Conservation (phyloP, 2,329 filamentous ascomycete species). For the Phyllosticta citriasiana region DNA sequence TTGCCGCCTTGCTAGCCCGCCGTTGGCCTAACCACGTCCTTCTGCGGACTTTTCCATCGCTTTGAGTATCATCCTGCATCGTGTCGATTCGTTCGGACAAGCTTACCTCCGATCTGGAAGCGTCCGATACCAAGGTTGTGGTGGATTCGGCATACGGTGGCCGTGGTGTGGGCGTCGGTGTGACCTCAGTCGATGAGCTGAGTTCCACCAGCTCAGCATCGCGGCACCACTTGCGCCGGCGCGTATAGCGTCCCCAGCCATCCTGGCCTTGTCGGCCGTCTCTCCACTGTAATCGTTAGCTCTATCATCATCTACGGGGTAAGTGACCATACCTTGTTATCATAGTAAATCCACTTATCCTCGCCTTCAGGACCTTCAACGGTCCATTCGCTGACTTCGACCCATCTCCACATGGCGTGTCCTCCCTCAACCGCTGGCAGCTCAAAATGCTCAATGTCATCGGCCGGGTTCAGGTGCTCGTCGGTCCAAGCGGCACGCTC, state of each 20-base stretch:
- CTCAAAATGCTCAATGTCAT: conserved; percentile 62
- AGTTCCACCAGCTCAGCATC: conserved; percentile 90
- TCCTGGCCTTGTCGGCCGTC: conserved; percentile 75
- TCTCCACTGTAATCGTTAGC: conserved; percentile 57
- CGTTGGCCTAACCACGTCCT: conserved; percentile 27
- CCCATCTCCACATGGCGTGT: conserved; percentile 67
- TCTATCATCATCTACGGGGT: background rate
- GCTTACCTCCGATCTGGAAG: conserved; percentile 16
- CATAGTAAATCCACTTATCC: conserved; percentile 83
- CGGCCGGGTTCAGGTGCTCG: conserved; percentile 77
- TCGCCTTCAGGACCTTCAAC: conserved; percentile 61
- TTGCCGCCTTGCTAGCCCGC: conserved; percentile 14
- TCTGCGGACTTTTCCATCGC: conserved; percentile 22
- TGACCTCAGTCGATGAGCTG: conserved; percentile 34
- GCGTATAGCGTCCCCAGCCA: conserved; percentile 89
- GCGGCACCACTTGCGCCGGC: conserved; percentile 89
- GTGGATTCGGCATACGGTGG: background rate
- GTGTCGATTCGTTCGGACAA: conserved; percentile 20
- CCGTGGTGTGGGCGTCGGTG: conserved; percentile 32
- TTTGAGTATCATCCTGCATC: conserved; percentile 20
- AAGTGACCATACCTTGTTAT: conserved; percentile 65
- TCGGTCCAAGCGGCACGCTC: conserved; percentile 91
- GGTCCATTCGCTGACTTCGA: conserved; percentile 72
- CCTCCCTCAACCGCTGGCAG: conserved; percentile 57
- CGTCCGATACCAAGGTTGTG: conserved; percentile 14